Base-by-base conservation (phyloP, 768 basidiomycete species). In the Tylopilus subfusipes region DNA sequence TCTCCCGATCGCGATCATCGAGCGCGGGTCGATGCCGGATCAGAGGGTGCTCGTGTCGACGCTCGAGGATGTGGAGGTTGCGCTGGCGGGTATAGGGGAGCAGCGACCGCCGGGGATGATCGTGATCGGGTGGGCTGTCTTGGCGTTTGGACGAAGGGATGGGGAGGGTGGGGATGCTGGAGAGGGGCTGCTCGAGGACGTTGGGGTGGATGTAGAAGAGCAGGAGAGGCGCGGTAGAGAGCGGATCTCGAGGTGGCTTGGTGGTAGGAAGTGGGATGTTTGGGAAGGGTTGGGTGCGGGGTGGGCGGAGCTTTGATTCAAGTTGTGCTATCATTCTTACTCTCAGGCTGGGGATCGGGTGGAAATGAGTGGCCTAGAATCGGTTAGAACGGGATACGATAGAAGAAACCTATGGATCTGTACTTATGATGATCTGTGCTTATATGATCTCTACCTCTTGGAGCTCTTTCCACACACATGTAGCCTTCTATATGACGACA, bases 41-140 rank as follows among this genome's bases (percentile, higher is more conserved):
- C 97, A 98, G 71, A 76, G 97, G 14, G 83, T 90, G 3, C 77
- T 97, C 21, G 77, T 78, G 27, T 88, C 87, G 18, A 98, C 94
- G 1, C 67, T 99, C 46, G 76, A 72, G 51, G 78, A 86, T 62
- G 82, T 98, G 36, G 82, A 80, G 16, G 71, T 70, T 18, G 93
- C 88, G 2, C 67, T 98, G 68, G 85, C 86, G 52, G 82, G 79
- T 56, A 73, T 79, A 2, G 93, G 89, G 9, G 89, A 92, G 62
- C 94, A 98, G 69, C 74, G 95, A 33, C 93, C 95, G 18, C 97
- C 97, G 0, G 97, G 94, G 10, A 94, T 99, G 90, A 88, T 98
- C 68, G 79, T 98, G 29, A 78, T 99, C 61, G 97, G 97, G 2
- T 99, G 95, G 95, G 80, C 86, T 3, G 88, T 89, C 11, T 68